Evolutionary conservation across 495 filamentous ascomycete genomes (phyloP), one percentile per base, ranked within the genome.

Genomic region (Aspergillus bridgeri): DNA sequence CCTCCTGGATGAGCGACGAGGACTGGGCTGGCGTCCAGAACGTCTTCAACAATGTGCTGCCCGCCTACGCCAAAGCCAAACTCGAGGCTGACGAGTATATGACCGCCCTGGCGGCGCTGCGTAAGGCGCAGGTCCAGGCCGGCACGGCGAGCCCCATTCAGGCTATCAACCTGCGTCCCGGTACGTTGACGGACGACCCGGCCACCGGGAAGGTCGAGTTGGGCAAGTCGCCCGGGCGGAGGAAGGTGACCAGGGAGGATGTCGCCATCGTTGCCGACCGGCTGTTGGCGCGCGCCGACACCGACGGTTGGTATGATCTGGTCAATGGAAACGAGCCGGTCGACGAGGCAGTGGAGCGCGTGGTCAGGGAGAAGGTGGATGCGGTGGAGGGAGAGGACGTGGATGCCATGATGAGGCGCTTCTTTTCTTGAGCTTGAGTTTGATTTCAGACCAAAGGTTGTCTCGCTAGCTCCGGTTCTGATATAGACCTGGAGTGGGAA

Each of bases 11-110:
- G 81, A 63, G 72, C n/a, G 82, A 86, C 19, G 79, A 77, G 17
- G 73, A 78, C 25, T 87, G 85, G 81, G 69, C 70, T 2, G 64
- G 68, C 4, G 71, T 81, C 0, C 67, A 78, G 17, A 68, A 81
- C 51, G 69, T 74, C 9, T 88, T 85, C 64, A 69, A 72, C 11
- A 79, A 79, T 22, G 65, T 80, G 0, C 73, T 90, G 4, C 79
- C 84, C 46, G 75, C 71, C 2, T 94, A 94, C 69, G 85, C 82
- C 63, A 75, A 86, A 52, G 90, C 91, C 49, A 94, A 93, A 69
- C 65, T 88, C 3, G 85, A 83, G 13, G 88, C 89, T 1, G 90
- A 96, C 67, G 84, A 90, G 70, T 84, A 78, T 45, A 73, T 92
- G 58, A 87, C 86, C 55, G 79, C 81, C 7, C 74, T 80, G 49